phyloP scores from a whole-genome alignment of 2,329 filamentous ascomycete genomes.

The Pseudogymnoascus sp. region DNA sequence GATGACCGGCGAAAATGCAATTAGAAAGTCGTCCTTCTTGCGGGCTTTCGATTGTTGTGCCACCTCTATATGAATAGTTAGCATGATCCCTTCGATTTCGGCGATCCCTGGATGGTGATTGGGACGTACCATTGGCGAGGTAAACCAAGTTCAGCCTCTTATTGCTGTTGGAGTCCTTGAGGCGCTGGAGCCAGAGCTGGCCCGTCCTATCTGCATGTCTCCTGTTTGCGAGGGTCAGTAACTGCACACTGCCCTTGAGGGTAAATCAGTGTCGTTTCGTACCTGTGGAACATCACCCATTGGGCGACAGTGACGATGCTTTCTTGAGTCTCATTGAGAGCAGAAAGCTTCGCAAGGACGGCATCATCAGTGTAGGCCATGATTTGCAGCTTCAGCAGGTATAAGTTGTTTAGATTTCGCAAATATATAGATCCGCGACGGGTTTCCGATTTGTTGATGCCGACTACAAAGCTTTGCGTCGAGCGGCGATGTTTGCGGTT shows the following conservation, averaged over 20 bases:
- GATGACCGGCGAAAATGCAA: slow-evolving; percentile 85
- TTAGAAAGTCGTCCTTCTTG: slow-evolving; percentile 84
- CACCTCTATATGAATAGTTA: slow-evolving; percentile 58
- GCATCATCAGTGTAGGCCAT: slow-evolving; percentile 98
- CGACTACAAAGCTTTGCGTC: slow-evolving; percentile 8
- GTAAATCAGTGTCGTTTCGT: slow-evolving; percentile 26
- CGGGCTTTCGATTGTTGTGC: slow-evolving; percentile 92
- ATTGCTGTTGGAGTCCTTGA: slow-evolving; percentile 78
- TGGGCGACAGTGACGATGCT: slow-evolving; percentile 93
- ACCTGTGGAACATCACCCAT: slow-evolving; percentile 99
- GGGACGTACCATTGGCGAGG: slow-evolving; percentile 74
- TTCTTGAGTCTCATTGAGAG: slow-evolving; percentile 94
- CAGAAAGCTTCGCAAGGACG: slow-evolving; percentile 87
- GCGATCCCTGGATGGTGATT: not conserved
- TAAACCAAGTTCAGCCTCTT: slow-evolving; percentile 90
- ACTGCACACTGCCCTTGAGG: not conserved
- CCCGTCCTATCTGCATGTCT: slow-evolving; percentile 88
- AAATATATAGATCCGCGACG: slow-evolving; percentile 5
- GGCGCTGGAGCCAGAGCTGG: slow-evolving; percentile 80
- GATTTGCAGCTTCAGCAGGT: slow-evolving; percentile 17
- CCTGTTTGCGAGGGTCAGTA: slow-evolving; percentile 42
- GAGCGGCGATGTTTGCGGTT: not conserved
- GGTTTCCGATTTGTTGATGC: not conserved
- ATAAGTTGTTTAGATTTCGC: not conserved
- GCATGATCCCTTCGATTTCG: slow-evolving; percentile 6